Conservation (phyloP, 768 basidiomycete species). For the Auricularia cornea region DNA sequence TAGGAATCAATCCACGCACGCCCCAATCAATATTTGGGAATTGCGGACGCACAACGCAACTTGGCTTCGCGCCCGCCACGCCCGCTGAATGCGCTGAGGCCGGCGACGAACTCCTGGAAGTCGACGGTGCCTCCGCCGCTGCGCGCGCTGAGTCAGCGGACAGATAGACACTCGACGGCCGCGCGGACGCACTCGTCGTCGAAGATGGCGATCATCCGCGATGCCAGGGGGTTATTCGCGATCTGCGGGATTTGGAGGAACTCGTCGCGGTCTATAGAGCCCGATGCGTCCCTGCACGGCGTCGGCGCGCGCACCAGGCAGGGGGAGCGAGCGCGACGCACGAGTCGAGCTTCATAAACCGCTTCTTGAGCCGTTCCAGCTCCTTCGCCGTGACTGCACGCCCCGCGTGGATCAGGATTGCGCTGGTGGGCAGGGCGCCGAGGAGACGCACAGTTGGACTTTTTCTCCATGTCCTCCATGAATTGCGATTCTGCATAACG, state of each 20-base stretch:
- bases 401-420: not conserved
- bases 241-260: conserved; percentile 99
- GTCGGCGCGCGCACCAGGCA: not conserved
- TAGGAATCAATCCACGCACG: not conserved
- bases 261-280: conserved; percentile 97
- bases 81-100: conserved; percentile 94
- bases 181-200: conserved; percentile 82
- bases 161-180: not conserved
- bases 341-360: conserved; percentile 99
- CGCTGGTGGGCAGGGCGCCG: not conserved
- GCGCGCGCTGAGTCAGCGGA: conserved; percentile 3
- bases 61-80: conserved; percentile 97
- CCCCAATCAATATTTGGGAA: too few relatives aligned
- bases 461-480: conserved; percentile 96
- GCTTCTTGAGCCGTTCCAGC: conserved; percentile 91
- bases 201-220: conserved; percentile 98
- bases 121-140: conserved; percentile 98
- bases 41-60: conserved; percentile 68
- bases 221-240: conserved; percentile 92
- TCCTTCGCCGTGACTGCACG: conserved; percentile 83
- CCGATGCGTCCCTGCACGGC: conserved; percentile 74
- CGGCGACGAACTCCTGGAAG: conserved; percentile 98
- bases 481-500: conserved; percentile 84
- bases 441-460: conserved; percentile 81
- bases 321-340: conserved; percentile 21